Base-by-base conservation (phyloP, 2,329 filamentous ascomycete species). In the Lasiodiplodia sp. region DNA sequence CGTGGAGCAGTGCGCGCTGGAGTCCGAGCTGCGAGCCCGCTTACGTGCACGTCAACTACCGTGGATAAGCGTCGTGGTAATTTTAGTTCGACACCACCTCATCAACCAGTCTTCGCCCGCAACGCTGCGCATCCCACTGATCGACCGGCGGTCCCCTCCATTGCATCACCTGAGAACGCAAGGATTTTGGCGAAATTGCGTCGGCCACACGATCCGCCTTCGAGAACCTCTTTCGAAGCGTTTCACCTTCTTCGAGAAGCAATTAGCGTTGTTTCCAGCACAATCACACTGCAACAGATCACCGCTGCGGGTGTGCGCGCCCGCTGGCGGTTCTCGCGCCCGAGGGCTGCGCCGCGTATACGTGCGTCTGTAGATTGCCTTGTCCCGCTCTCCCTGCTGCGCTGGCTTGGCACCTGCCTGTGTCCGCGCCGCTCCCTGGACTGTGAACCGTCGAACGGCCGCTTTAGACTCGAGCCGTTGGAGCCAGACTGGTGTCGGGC, bases 241-340 rank as follows among this genome's bases (percentile, higher is more conserved):
- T 68, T 68, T 68, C 66, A 60, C 25, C 56, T 68, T 44, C 66
- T 68, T 68, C 66, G 34, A 53, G 55, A 65, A 65, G 49, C 40
- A 63, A 63, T 34, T 63, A 63, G 58, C 25, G 58, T 63, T 60
- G 58, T 63, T 60, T 60, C 57, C 38, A 47, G 14, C 37, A 37
- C 56, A 60, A 60, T 44, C 16, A 60, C 37, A 28, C 55, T 57
- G 55, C 18, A 58, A 58, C 55, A 40, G 55, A 58, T 58, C 55
- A 58, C 37, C 37, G 55, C 55, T 16, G 55, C 55, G 37, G 28
- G 18, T 28, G 40, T 51, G 58, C 58, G 16, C 40, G 23, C 58
- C 40, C 40, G 44, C 44, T 47, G 40, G 58, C 31, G 58, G 49
- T 51, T 28, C n/a, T 31, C 58, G 58, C 28, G 25, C 57, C 31